Evolutionary conservation across 768 basidiomycete species (phyloP).

Genomic region (Xerocomus spinulosus): DNA sequence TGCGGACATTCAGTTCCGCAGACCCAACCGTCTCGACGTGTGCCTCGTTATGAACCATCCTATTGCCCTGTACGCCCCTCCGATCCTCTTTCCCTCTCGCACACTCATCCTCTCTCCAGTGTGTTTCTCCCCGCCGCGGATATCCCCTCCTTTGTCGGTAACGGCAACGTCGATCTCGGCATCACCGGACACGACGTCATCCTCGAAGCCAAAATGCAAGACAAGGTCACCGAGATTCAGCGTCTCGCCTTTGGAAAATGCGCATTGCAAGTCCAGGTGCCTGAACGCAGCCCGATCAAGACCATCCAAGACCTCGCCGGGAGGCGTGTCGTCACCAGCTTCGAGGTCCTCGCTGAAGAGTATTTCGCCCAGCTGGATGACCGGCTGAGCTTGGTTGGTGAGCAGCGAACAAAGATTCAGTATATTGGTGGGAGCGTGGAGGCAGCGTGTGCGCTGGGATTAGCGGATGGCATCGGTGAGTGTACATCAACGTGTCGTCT

Average conservation of each 20-base stretch:
- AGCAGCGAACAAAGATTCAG: conserved; percentile 74
- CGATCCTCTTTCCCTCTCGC: neutral
- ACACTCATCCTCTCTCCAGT: conserved; percentile 35
- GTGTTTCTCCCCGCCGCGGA: conserved; percentile 96
- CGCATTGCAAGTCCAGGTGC: conserved; percentile 84
- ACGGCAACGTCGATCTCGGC: conserved; percentile 93
- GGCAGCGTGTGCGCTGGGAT: conserved; percentile 92
- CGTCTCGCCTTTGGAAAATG: conserved; percentile 93
- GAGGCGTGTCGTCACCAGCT: conserved; percentile 91
- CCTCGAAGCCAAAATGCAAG: conserved; percentile 80
- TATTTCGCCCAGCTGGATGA: conserved; percentile 72
- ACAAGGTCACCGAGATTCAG: conserved; percentile 71
- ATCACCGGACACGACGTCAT: conserved; percentile 99
- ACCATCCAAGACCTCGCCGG: conserved; percentile 78
- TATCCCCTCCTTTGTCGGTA: conserved; percentile 97
- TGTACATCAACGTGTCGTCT: neutral
- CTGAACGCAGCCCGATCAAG: conserved; percentile 66
- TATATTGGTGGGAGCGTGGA: conserved; percentile 98
- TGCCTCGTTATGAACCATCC: conserved; percentile 91
- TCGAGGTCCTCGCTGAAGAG: conserved; percentile 78
- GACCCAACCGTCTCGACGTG: conserved; percentile 85
- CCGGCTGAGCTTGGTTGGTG: conserved; percentile 45
- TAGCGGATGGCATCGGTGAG: conserved; percentile 95
- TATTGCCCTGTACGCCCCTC: conserved; percentile 72
- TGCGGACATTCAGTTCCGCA: conserved; percentile 92